These are phyloP conservation scores for Plantago ovata DNA, from an alignment of 257 asterid genomes.

Conservation along the genomic window DNA sequence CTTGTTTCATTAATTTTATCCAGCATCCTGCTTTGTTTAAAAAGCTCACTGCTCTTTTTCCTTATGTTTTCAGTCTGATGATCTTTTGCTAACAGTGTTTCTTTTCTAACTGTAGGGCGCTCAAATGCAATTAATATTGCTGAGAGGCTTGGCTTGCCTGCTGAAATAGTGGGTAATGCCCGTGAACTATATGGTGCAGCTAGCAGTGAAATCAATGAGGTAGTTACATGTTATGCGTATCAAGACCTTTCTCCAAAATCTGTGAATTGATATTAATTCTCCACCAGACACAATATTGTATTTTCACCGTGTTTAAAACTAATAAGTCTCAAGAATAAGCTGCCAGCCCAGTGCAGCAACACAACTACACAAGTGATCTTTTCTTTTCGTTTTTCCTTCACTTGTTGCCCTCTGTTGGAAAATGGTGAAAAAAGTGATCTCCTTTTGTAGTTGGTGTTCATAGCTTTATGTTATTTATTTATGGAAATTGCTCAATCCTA, in stretches of 20 bases:
- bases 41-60: conserved; percentile 6
- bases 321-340: conserved; percentile 10
- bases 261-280: conserved; percentile 15
- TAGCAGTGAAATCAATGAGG: conserved; percentile 94
- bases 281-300: conserved; percentile 15
- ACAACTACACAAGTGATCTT: conserved; percentile 13
- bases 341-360: conserved; percentile 9
- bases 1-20: background rate
- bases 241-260: conserved; percentile 10
- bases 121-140: conserved; percentile 96
- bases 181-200: conserved; percentile 90
- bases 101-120: conserved; percentile 56
- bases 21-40: conserved; percentile 11
- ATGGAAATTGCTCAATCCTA: no score
- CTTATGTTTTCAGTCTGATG: conserved; percentile 15
- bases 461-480: conserved; percentile 11
- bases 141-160: conserved; percentile 85
- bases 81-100: conserved; percentile 13
- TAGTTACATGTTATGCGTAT: conserved; percentile 27
- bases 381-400: conserved; percentile 9
- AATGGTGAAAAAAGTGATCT: conserved; percentile 3
- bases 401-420: background rate
- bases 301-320: conserved; percentile 9
- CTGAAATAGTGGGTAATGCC: conserved; percentile 60
- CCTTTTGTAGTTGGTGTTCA: conserved; percentile 11